Base-by-base conservation (phyloP, 2,329 filamentous ascomycete species). In the Nothophaeocryptopus gaeumannii region DNA sequence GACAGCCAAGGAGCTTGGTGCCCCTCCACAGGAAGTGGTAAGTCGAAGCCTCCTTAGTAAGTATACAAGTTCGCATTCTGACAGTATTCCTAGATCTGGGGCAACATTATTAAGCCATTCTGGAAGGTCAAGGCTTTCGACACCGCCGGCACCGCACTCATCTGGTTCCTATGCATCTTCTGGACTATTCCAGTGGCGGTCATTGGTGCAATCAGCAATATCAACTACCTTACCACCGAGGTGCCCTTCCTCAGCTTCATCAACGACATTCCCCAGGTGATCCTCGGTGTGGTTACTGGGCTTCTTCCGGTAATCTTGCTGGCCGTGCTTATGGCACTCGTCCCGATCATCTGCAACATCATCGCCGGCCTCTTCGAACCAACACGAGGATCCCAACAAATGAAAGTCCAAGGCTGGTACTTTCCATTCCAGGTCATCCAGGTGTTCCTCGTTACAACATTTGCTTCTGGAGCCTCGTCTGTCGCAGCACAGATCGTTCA, bases 201-300 rank as follows among this genome's bases (percentile, higher is more conserved):
- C 38, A 70, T 74, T 42, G 73, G 72, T 64, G 50, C 66, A 12
- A 64, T 76, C 36, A 72, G 72, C 32, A 73, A 76, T 55, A 67
- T 76, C 63, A 70, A 48, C 58, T 70, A 70, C 41, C 62, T 75
- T n/a, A 68, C 69, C 3, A 45, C 60, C 2, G 63, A 56, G 58
- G 39, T 71, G 64, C 49, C 60, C 1, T 75, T 68, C 65, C 64
- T 76, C 10, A 50, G 56, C 20, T 76, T 72, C 66, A 71, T 76
- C 50, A 62, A 70, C 37, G 52, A 66, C 10, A 71, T 76, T 13
- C 72, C 73, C 1, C 30, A 33, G 1, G 64, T 67, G 10, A 70
- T 74, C 32, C 58, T 74, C 2, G 73, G 74, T 57, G 67, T 76
- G 5, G 58, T 76, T n/a, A 74, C 71, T 29, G 74, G 74, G 61